Conservation (phyloP, 2,329 filamentous ascomycete species). For the Cercospora beticola region DNA sequence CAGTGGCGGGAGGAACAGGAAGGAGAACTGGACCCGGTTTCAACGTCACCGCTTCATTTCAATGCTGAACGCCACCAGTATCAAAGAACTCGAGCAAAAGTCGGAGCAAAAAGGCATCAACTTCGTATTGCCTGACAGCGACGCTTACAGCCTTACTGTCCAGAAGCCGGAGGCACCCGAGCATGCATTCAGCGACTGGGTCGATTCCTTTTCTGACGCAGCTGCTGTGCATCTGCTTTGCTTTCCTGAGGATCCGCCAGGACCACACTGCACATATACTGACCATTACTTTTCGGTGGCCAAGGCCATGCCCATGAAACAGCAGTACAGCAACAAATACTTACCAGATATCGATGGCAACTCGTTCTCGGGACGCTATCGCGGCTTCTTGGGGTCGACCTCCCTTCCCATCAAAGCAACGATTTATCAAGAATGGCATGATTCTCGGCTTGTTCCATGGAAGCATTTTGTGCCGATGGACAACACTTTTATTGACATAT, state of each 20-base stretch:
- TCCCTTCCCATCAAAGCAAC: constrained; percentile 39
- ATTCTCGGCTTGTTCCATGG: constrained; percentile 39
- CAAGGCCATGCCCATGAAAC: constrained; percentile 37
- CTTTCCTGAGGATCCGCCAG: constrained; percentile 40
- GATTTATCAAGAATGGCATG: constrained; percentile 42
- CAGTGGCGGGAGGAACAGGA: constrained; percentile 48
- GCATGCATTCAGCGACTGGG: constrained; percentile 41
- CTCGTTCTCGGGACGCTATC: constrained; percentile 41
- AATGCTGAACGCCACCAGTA: constrained; percentile 67
- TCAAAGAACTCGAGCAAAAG: constrained; percentile 51
- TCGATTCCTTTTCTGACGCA: constrained; percentile 42
- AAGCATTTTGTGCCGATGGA: constrained; percentile 40
- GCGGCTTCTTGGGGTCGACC: constrained; percentile 29
- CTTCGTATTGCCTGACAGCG: constrained; percentile 41
- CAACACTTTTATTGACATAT: constrained; percentile 33
- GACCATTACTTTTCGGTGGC: constrained; percentile 43
- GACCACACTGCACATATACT: constrained; percentile 48
- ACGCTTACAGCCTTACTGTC: constrained; percentile 41
- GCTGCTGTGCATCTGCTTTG: constrained; percentile 49
- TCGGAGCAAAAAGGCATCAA: constrained; percentile 39
- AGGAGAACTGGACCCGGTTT: constrained; percentile 67
- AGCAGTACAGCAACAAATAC: constrained; percentile 59
- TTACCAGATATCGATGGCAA: constrained; percentile 74
- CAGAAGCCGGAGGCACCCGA: constrained; percentile 20
- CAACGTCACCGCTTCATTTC: constrained; percentile 73